These are phyloP conservation scores for Apostasia shenzhenica DNA, from an alignment of 106 monocot species.

Conservation along the genomic window DNA sequence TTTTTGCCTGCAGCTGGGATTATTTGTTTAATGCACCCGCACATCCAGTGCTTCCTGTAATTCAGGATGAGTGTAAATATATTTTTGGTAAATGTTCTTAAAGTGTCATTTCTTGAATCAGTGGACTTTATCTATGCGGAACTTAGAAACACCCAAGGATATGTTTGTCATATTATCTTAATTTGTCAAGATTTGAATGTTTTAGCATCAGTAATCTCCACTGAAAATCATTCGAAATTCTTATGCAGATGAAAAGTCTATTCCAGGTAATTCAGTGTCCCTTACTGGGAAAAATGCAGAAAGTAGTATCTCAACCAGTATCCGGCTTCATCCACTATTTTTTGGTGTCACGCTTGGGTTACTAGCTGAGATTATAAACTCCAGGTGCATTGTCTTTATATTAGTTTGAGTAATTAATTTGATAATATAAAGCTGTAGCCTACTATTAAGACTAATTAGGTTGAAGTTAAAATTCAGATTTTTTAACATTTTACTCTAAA, in stretches of 20 bases:
- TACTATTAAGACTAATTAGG: too few species aligned
- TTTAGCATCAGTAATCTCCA: background rate
- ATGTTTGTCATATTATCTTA: background rate
- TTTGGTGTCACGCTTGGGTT: conserved; percentile 83
- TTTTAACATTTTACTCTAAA: too few species aligned
- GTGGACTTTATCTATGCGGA: background rate
- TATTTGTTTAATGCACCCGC: too few species aligned
- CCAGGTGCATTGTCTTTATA: conserved; percentile 40
- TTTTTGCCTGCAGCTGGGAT: too few species aligned
- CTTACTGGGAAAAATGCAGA: conserved; percentile 16
- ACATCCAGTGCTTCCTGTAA: too few species aligned
- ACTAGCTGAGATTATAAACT: conserved; percentile 96
- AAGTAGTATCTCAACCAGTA: conserved; percentile 18
- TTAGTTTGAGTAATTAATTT: background rate
- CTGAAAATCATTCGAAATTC: conserved; percentile 4
- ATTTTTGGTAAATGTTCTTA: too few species aligned
- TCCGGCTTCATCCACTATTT: conserved; percentile 80
- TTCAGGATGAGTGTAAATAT: too few species aligned
- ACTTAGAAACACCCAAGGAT: background rate
- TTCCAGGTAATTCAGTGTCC: conserved; percentile 8
- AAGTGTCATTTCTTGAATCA: background rate
- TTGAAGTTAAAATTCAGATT: too few species aligned
- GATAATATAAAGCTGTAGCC: too few species aligned
- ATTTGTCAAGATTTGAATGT: background rate
- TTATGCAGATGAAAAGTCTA: conserved; percentile 38